Percentiles rank a stretch among this genome's conserved stretches.
Evolutionary conservation across 1,284 basidiomycete genomes (phyloP).

Genomic region (Xerocomus amazonicus): DNA sequence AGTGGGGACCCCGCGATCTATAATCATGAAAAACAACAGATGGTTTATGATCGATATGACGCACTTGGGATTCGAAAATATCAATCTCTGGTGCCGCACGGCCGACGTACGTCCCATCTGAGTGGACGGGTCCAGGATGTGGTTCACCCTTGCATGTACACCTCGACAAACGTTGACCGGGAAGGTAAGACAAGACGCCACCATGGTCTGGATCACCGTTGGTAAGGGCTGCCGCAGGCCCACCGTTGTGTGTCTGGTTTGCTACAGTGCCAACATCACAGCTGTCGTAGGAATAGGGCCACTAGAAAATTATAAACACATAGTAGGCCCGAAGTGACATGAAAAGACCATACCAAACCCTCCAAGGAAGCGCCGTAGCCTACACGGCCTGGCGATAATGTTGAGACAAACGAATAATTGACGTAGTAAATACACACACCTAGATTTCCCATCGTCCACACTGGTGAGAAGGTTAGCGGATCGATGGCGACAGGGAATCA

Average conservation of each 20-base stretch:
- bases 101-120: constrained; percentile 53
- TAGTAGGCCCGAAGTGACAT: neutral
- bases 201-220: constrained; percentile 37
- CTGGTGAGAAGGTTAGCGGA: constrained; percentile 20
- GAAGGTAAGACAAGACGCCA: constrained; percentile 51
- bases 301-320: constrained; percentile 26
- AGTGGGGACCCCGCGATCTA: constrained; percentile 36
- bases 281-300: constrained; percentile 49
- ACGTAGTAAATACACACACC: constrained; percentile 29
- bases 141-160: constrained; percentile 63
- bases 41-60: constrained; percentile 1
- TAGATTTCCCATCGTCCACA: constrained; percentile 68
- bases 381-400: constrained; percentile 38
- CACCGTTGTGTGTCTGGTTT: constrained; percentile 45
- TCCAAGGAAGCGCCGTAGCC: constrained; percentile 63
- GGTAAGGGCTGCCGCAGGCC: constrained; percentile 37
- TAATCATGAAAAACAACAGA: constrained; percentile 2
- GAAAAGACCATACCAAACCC: constrained; percentile 42
- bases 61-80: constrained; percentile 56
- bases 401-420: neutral
- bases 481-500: neutral
- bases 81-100: constrained; percentile 69
- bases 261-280: constrained; percentile 59
- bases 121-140: constrained; percentile 60
- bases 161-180: constrained; percentile 55